Evolutionary conservation across 192 early-diverging fungal species (phyloP).

Genomic region (Paraglomus brasilianum): DNA sequence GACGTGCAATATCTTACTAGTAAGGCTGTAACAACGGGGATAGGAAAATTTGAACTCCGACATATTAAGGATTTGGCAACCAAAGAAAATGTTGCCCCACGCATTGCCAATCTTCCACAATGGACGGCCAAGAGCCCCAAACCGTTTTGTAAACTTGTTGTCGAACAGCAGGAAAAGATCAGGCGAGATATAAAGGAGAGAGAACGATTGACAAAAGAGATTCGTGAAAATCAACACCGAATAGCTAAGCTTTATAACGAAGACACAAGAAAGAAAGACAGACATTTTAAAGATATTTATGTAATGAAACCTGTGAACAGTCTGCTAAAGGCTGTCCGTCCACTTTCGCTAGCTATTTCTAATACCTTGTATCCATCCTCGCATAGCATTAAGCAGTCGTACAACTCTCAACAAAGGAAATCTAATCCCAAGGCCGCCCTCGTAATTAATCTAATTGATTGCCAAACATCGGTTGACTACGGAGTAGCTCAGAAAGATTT

Average conservation of each 20-base stretch:
- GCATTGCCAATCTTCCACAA: not conserved
- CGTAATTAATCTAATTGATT: conserved; percentile 78
- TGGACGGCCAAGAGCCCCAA: conserved; percentile 1
- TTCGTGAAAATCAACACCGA: conserved; percentile 52
- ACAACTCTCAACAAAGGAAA: not conserved
- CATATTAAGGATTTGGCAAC: conserved; percentile 40
- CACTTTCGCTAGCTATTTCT: conserved; percentile 39
- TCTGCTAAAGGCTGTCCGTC: conserved; percentile 36
- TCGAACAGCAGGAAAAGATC: conserved; percentile 61
- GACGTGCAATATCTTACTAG: not conserved
- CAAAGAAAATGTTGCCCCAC: conserved; percentile 32
- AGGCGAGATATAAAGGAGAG: conserved; percentile 67
- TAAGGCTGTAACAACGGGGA: conserved; percentile 1
- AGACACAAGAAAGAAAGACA: conserved; percentile 43
- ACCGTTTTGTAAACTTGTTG: conserved; percentile 48
- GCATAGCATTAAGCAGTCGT: not conserved
- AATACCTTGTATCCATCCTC: conserved; percentile 38
- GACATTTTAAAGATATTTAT: conserved; percentile 39
- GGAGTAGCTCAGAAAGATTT: conserved; percentile 65
- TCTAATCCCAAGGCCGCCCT: conserved; percentile 56
- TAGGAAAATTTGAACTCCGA: not conserved
- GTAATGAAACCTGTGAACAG: conserved; percentile 37
- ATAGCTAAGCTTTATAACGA: conserved; percentile 49
- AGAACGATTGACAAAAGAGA: conserved; percentile 62
- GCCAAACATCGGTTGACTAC: conserved; percentile 65